Evolutionary conservation across 345 rosid species (phyloP).

Genomic region (Boechera stricta): DNA sequence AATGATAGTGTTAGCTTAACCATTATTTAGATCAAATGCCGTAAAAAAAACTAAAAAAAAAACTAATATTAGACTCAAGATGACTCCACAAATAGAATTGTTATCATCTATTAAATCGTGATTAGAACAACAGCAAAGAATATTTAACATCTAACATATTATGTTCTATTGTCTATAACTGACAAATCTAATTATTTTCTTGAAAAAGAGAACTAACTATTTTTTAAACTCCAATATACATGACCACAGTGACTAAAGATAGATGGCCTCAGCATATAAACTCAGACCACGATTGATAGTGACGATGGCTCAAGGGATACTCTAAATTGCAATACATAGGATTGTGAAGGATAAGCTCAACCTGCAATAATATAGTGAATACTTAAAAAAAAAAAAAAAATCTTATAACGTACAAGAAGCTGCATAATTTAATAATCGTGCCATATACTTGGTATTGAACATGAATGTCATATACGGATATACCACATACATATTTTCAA

Average conservation of each 20-base stretch:
- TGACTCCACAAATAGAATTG: too few species aligned
- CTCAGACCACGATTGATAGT: neutral
- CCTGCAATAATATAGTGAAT: neutral
- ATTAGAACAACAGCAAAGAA: neutral
- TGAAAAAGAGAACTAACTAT: neutral
- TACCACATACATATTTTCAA: too few species aligned
- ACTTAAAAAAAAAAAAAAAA: too few species aligned
- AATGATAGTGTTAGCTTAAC: neutral
- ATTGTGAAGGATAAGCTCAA: neutral
- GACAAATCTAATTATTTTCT: neutral
- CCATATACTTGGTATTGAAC: neutral
- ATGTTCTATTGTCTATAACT: neutral
- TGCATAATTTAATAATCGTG: neutral
- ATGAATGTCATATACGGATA: too few species aligned
- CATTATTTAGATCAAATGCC: neutral
- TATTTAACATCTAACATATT: too few species aligned
- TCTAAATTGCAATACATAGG: neutral
- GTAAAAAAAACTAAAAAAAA: neutral
- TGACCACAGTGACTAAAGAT: neutral
- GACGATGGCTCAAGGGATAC: neutral
- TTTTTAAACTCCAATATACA: neutral
- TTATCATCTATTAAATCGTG: neutral
- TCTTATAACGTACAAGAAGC: too few species aligned
- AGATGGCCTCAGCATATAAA: neutral
- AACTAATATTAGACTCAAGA: too few species aligned